Conservation (phyloP, 73 alveolate species). For the Tetrahymena elliotti region DNA sequence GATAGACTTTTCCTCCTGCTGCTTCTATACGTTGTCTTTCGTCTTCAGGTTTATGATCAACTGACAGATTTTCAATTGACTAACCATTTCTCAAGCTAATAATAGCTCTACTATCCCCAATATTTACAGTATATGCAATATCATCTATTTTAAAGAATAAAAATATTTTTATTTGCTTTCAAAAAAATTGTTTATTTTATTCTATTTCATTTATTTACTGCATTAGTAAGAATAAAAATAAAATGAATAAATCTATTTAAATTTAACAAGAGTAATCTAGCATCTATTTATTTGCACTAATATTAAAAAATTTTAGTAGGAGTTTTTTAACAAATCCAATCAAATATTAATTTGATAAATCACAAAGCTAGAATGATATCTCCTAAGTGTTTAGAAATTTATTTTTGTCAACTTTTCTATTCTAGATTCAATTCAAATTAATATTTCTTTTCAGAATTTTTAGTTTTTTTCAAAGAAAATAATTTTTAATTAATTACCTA, state of each 20-base stretch:
- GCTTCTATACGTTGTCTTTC: conserved; percentile 70
- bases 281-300: too few relatives aligned
- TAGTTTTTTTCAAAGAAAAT: not conserved
- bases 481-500: conserved; percentile 5
- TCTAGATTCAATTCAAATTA: not conserved
- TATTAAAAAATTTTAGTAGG: not conserved
- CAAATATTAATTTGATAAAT: too few relatives aligned
- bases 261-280: too few relatives aligned
- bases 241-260: too few relatives aligned
- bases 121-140: conserved; percentile 73
- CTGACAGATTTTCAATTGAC: conserved; percentile 44
- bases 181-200: too few relatives aligned
- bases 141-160: not conserved
- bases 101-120: conserved; percentile 91
- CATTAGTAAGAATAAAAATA: too few relatives aligned
- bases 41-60: conserved; percentile 84
- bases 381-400: not conserved
- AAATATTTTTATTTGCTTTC: not conserved
- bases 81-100: conserved; percentile 59
- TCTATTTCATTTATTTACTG: too few relatives aligned
- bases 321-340: not conserved
- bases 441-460: not conserved
- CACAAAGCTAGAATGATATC: not conserved
- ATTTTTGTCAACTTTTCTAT: not conserved
- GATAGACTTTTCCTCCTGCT: conserved; percentile 74